Conservation (phyloP, 306 rosid genomes). For the barrel medic (Medicago truncatula) region DNA sequence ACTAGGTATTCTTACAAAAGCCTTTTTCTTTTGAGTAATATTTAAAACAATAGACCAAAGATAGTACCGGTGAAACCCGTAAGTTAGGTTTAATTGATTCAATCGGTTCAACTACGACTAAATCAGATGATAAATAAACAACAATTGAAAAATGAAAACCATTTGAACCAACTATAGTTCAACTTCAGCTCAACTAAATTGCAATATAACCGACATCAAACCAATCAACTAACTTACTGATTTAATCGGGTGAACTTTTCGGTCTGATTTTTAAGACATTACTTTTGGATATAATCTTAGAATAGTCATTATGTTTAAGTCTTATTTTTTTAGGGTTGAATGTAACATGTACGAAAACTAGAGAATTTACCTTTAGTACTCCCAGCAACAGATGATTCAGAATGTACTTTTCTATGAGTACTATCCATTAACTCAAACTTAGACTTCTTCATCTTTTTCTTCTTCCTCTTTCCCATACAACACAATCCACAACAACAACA, state of each 20-base stretch:
- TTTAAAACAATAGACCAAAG: too few species aligned
- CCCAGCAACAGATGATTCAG: conserved; percentile 42
- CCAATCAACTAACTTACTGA: background rate
- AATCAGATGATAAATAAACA: too few species aligned
- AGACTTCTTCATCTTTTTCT: conserved; percentile 49
- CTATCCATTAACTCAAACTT: conserved; percentile 48
- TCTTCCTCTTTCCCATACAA: conserved; percentile 47
- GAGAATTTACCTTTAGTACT: conserved; percentile 43
- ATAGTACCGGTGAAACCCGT: too few species aligned
- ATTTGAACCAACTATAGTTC: too few species aligned
- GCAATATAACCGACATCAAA: too few species aligned
- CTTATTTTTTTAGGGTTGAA: background rate
- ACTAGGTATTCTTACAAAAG: too few species aligned
- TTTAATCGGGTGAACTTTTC: background rate
- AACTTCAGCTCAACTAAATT: too few species aligned
- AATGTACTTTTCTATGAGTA: conserved; percentile 38
- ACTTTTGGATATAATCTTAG: background rate
- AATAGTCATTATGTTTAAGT: conserved; percentile 16
- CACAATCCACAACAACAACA: conserved; percentile 59
- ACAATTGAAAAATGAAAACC: too few species aligned
- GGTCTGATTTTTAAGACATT: background rate
- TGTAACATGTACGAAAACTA: background rate
- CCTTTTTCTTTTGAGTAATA: too few species aligned
- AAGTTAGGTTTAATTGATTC: too few species aligned
- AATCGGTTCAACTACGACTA: too few species aligned